Conservation (phyloP, 176 grass and related monocot genomes). For the Poa annua region DNA sequence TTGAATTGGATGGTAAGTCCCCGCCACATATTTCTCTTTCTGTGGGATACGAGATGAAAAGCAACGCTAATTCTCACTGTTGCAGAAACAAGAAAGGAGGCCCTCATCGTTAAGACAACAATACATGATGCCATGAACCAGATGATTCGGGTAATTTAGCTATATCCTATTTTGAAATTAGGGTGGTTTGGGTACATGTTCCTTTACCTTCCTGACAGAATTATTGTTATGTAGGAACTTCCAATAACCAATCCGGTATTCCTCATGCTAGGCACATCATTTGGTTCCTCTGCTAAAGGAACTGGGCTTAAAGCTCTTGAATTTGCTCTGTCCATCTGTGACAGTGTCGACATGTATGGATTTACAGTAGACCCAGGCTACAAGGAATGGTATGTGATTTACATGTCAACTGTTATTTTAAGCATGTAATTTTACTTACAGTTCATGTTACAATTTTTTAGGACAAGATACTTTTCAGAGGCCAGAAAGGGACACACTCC, state of each 20-base stretch:
- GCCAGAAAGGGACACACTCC: conserved; percentile 93
- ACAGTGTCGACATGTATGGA: conserved; percentile 96
- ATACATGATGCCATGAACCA: conserved; percentile 97
- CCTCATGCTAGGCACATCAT: conserved; percentile 91
- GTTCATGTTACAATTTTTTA: conserved; percentile 47
- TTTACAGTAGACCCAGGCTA: conserved; percentile 99
- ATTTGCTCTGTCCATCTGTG: conserved; percentile 88
- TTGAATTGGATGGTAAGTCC: conserved; percentile 81
- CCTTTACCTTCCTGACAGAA: conserved; percentile 31
- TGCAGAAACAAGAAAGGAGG: conserved; percentile 90
- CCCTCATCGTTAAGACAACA: conserved; percentile 88
- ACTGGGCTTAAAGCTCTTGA: conserved; percentile 98
- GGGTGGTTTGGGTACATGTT: conserved; percentile 16
- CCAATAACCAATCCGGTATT: conserved; percentile 88
- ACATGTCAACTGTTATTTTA: not conserved
- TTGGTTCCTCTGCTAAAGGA: conserved; percentile 98
- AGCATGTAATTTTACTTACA: conserved; percentile 35
- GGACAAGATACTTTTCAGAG: conserved; percentile 98
- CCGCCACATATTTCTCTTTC: conserved; percentile 16
- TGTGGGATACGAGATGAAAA: conserved; percentile 24
- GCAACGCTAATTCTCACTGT: conserved; percentile 26
- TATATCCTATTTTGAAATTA: conserved; percentile 21
- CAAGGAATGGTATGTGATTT: conserved; percentile 82
- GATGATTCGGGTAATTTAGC: conserved; percentile 83
- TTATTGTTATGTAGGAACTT: conserved; percentile 63